Conservation (phyloP, 352 stramenopile genomes). For the Phytophthora cactorum region DNA sequence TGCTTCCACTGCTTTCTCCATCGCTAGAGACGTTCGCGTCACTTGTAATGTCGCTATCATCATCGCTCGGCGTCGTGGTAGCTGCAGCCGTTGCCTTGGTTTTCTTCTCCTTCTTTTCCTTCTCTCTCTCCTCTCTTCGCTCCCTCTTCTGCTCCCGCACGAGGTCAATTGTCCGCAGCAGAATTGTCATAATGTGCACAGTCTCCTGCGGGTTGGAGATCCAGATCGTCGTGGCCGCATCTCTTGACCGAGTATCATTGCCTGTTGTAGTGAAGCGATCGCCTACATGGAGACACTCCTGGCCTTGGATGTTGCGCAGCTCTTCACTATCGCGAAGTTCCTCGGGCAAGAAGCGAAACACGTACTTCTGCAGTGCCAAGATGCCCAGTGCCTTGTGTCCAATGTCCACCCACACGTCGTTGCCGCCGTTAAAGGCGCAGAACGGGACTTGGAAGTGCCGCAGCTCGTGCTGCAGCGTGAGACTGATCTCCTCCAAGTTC, state of each 20-base stretch:
- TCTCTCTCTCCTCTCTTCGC: conserved; percentile 32
- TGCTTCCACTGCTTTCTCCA: conserved; percentile 34
- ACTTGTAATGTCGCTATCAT: conserved; percentile 29
- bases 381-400: conserved; percentile 97
- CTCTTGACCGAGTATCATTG: conserved; percentile 94
- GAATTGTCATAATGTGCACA: conserved; percentile 93
- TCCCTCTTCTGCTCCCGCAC: conserved; percentile 44
- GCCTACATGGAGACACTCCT: conserved; percentile 95
- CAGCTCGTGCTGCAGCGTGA: conserved; percentile 92
- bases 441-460: conserved; percentile 86
- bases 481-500: conserved; percentile 94
- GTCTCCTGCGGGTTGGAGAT: conserved; percentile 96
- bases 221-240: conserved; percentile 94
- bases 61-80: conserved; percentile 19
- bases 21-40: conserved; percentile 34
- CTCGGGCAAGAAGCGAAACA: conserved; percentile 74
- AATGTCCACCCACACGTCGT: conserved; percentile 96
- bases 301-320: conserved; percentile 70
- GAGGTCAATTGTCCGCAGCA: conserved; percentile 79
- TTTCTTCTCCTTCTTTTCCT: conserved; percentile 22
- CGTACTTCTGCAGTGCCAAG: conserved; percentile 89
- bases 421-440: conserved; percentile 97
- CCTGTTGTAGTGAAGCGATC: conserved; percentile 92
- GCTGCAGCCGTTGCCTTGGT: conserved; percentile 10
- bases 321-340: conserved; percentile 75